A percentile compares a stretch with the other conserved stretches of the same genome.
Evolutionary conservation across 768 basidiomycete species (phyloP).

Genomic region (Hemileccinum impolitum): DNA sequence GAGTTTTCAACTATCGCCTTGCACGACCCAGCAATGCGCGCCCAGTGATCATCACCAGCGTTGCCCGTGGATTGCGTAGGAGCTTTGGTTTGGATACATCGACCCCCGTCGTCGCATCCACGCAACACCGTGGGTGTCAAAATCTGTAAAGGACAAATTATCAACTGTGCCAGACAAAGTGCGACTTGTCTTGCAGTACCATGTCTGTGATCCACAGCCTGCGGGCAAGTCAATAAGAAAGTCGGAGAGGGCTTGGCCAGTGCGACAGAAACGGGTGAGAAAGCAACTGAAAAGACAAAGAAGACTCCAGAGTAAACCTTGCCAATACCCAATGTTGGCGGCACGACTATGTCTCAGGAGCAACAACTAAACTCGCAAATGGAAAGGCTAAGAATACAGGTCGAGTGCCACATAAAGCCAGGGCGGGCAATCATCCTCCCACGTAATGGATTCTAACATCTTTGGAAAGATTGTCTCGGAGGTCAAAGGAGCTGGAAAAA

Average conservation of each 20-base stretch:
- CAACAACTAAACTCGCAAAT: conserved; percentile 3
- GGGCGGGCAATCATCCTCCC: not conserved
- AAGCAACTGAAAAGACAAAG: conserved; percentile 38
- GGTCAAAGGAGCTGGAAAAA: conserved; percentile 16
- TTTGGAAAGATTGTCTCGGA: conserved; percentile 10
- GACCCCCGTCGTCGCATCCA: conserved; percentile 26
- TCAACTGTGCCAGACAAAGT: conserved; percentile 39
- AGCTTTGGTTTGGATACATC: not conserved
- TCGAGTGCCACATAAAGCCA: conserved; percentile 10
- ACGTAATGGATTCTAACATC: not conserved
- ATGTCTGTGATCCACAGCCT: not conserved
- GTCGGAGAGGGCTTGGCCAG: conserved; percentile 38
- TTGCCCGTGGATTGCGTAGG: not conserved
- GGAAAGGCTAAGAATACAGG: not conserved
- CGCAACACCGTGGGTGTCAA: conserved; percentile 28
- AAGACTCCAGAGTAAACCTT: conserved; percentile 23
- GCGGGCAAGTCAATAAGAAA: conserved; percentile 37
- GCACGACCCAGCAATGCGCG: not conserved
- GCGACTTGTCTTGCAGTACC: not conserved
- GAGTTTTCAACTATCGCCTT: too few species aligned
- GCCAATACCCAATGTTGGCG: not conserved
- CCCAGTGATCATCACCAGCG: not conserved
- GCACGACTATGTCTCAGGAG: not conserved
- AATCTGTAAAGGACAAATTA: conserved; percentile 39
- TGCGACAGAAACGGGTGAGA: conserved; percentile 41